Conservation (phyloP, 2,329 filamentous ascomycete genomes). For the Penicillium sp. region DNA sequence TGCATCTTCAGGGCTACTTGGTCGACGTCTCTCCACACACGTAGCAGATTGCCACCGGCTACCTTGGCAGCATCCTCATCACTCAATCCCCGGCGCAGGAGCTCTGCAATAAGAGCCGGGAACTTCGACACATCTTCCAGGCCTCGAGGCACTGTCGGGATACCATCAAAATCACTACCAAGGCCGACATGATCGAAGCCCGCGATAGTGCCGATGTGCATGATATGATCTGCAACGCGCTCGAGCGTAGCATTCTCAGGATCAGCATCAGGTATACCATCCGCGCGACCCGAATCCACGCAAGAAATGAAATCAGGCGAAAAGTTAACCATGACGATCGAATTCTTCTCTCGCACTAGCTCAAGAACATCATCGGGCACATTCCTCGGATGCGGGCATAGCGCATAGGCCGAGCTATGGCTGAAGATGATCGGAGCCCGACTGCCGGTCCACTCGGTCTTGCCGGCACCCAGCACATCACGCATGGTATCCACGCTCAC, state of each 20-base stretch:
- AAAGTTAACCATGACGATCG: conserved; percentile 91
- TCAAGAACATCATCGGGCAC: conserved; percentile 81
- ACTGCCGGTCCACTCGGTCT: conserved; percentile 67
- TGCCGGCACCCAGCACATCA: conserved; percentile 68
- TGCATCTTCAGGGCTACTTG: conserved; percentile 67
- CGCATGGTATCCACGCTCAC: conserved; percentile 78
- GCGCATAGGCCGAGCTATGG: conserved; percentile 75
- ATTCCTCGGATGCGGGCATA: conserved; percentile 89
- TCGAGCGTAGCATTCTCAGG: conserved; percentile 69
- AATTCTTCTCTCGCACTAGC: conserved; percentile 70
- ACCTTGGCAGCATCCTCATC: conserved; percentile 73
- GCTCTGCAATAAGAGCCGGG: conserved; percentile 72
- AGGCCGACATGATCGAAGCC: conserved; percentile 87
- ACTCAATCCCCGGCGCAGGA: conserved; percentile 71
- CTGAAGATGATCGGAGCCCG: conserved; percentile 83
- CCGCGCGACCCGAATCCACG: conserved; percentile 55
- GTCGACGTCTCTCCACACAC: conserved; percentile 82
- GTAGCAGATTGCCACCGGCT: conserved; percentile 75
- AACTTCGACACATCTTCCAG: conserved; percentile 85
- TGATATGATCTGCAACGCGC: conserved; percentile 78
- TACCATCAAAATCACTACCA: conserved; percentile 85
- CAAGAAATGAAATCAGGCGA: conserved; percentile 80
- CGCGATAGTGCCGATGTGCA: conserved; percentile 77
- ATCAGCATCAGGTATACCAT: conserved; percentile 68
- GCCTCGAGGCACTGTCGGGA: conserved; percentile 61